These are phyloP conservation scores for Trematosphaeria pertusa DNA, from an alignment of 2,329 filamentous ascomycete species.

Conservation along the genomic window DNA sequence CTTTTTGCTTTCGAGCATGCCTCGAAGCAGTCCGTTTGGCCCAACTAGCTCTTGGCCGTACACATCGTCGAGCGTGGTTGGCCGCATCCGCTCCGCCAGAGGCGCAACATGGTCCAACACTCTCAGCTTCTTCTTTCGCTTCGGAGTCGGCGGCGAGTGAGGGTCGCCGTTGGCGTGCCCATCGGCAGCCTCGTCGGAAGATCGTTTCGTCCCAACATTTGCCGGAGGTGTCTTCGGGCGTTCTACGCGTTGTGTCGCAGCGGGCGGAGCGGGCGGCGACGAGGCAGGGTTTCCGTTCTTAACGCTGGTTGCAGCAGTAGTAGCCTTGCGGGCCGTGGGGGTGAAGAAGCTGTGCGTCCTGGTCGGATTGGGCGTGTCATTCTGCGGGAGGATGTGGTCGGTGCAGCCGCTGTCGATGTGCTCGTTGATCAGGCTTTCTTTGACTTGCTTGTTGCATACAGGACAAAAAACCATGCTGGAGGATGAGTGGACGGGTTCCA, in stretches of 20 bases:
- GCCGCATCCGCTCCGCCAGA: constrained; percentile 92
- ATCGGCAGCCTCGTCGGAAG: constrained; percentile 28
- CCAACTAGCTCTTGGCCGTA: constrained; percentile 93
- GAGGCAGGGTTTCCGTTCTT: constrained; percentile 31
- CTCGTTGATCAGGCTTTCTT: constrained; percentile 78
- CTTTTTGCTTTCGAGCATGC: constrained; percentile 82
- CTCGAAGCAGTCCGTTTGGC: constrained; percentile 79
- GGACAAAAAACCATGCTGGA: constrained; percentile 73
- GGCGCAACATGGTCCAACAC: constrained; percentile 75
- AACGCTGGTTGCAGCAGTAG: constrained; percentile 19
- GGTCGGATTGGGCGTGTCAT: constrained; percentile 42
- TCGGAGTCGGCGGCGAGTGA: constrained; percentile 53
- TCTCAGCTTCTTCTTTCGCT: constrained; percentile 68
- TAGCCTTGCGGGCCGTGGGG: constrained; percentile 54
- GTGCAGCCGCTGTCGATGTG: constrained; percentile 88
- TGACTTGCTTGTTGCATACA: constrained; percentile 78
- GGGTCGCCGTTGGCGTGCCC: constrained; percentile 24
- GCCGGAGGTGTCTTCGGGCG: constrained; percentile 35
- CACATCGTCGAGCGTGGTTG: constrained; percentile 81
- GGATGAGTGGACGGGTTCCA: constrained; percentile 14
- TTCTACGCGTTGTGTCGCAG: constrained; percentile 19
- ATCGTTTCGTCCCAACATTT: constrained; percentile 35
- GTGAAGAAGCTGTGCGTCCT: constrained; percentile 62
- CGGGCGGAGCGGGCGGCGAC: constrained; percentile 22
- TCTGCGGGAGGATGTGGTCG: constrained; percentile 66